Percentiles rank a stretch among this genome's conserved stretches.
phyloP scores from a whole-genome alignment of 179 eudicot genomes.

The Spinacia oleracea region DNA sequence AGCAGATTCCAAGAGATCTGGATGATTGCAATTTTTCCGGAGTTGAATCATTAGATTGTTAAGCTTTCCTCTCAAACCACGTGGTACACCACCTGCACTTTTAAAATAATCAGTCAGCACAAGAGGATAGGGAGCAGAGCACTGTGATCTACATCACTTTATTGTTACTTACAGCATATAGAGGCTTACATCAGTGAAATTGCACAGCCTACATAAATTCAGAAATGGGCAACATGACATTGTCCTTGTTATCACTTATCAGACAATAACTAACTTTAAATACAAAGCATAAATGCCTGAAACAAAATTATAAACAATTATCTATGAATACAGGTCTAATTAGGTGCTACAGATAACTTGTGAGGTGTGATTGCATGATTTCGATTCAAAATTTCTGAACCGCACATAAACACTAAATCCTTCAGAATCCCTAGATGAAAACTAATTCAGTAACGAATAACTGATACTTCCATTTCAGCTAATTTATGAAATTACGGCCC shows the following conservation, averaged over 20 bases:
- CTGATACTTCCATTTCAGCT: neutral
- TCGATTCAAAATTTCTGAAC: neutral
- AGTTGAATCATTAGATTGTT: conserved; percentile 88
- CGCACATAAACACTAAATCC: neutral
- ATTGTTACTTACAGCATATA: neutral
- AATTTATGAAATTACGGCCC: neutral
- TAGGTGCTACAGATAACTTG: neutral
- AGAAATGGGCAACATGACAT: neutral
- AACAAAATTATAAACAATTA: neutral
- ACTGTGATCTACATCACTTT: neutral
- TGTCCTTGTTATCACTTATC: neutral
- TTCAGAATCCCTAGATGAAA: neutral
- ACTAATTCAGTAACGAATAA: no score
- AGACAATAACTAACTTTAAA: neutral
- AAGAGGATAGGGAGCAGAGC: neutral
- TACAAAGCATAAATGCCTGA: neutral
- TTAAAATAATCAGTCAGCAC: conserved; percentile 10
- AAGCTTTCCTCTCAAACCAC: conserved; percentile 69
- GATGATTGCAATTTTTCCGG: conserved; percentile 95
- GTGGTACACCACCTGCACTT: conserved; percentile 41
- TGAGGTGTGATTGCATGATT: neutral
- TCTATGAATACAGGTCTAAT: neutral
- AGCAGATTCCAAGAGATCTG: conserved; percentile 84
- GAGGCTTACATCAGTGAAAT: neutral
- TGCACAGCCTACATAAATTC: neutral